These are phyloP conservation scores for Tylopilus sp. DNA, from an alignment of 1,284 basidiomycete species.

Conservation along the genomic window DNA sequence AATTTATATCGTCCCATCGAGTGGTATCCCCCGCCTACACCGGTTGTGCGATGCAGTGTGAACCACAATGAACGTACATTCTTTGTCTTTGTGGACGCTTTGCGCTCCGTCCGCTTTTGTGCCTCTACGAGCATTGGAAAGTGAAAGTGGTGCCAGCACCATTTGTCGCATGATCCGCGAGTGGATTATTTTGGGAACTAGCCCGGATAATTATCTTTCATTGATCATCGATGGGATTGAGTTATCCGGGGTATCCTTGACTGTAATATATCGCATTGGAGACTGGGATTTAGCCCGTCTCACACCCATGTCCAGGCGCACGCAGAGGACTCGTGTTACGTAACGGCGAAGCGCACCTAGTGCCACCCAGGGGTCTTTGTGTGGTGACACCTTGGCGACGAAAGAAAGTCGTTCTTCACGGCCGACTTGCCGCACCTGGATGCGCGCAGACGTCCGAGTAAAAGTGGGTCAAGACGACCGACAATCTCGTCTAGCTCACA, in stretches of 20 bases:
- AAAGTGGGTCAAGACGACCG: neutral
- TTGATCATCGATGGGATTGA: neutral
- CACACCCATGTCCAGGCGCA: neutral
- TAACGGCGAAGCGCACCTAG: neutral
- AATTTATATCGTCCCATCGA: conserved; percentile 20
- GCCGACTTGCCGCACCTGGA: too few relatives aligned
- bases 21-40: conserved; percentile 8
- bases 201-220: neutral
- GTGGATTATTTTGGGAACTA: neutral
- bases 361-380: neutral
- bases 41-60: neutral
- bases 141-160: neutral
- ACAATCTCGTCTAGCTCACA: neutral
- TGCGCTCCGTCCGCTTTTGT: conserved; percentile 16
- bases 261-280: neutral
- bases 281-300: neutral
- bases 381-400: neutral
- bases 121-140: neutral
- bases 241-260: neutral
- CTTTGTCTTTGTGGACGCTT: conserved; percentile 12
- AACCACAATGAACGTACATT: neutral
- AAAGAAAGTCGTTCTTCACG: neutral
- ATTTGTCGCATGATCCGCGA: conserved; percentile 9
- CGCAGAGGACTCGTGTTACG: neutral
- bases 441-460: neutral